Evolutionary conservation across 441 rosid species (phyloP).

Genomic region (Erysimum pusillum): DNA sequence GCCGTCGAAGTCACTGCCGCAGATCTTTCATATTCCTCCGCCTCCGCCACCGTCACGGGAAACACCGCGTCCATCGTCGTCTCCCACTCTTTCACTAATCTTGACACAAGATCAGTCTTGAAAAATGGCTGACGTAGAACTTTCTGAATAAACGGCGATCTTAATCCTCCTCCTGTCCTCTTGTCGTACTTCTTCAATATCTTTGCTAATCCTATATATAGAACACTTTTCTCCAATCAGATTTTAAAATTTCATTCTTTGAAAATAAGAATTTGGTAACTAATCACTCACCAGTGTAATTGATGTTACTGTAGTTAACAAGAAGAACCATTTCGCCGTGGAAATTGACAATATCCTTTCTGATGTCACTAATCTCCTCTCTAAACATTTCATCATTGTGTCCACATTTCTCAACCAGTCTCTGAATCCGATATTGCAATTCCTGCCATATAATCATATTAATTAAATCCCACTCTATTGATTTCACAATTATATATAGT

Average conservation of each 20-base stretch:
- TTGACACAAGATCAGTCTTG: slow-evolving; percentile 76
- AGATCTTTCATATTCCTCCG: slow-evolving; percentile 31
- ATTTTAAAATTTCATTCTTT: neutral
- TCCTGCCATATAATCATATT: slow-evolving; percentile 50
- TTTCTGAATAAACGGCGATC: slow-evolving; percentile 70
- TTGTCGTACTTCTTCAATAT: slow-evolving; percentile 92
- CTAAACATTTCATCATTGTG: slow-evolving; percentile 52
- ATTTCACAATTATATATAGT: neutral
- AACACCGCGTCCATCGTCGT: slow-evolving; percentile 62
- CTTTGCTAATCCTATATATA: slow-evolving; percentile 67
- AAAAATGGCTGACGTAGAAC: slow-evolving; percentile 80
- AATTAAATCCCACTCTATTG: neutral
- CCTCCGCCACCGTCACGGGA: slow-evolving; percentile 49
- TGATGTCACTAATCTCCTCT: slow-evolving; percentile 61
- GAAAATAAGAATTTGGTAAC: neutral
- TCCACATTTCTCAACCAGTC: slow-evolving; percentile 54
- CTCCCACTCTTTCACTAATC: slow-evolving; percentile 79
- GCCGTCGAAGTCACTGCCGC: slow-evolving; percentile 46
- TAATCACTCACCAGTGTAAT: slow-evolving; percentile 67
- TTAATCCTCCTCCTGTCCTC: slow-evolving; percentile 64
- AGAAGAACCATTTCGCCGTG: slow-evolving; percentile 95
- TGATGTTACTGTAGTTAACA: slow-evolving; percentile 82
- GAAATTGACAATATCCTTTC: slow-evolving; percentile 76
- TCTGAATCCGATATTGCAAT: slow-evolving; percentile 64
- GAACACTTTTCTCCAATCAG: neutral